phyloP scores from a whole-genome alignment of 805 yeast genomes.

The Wickerhamiella parazyma region DNA sequence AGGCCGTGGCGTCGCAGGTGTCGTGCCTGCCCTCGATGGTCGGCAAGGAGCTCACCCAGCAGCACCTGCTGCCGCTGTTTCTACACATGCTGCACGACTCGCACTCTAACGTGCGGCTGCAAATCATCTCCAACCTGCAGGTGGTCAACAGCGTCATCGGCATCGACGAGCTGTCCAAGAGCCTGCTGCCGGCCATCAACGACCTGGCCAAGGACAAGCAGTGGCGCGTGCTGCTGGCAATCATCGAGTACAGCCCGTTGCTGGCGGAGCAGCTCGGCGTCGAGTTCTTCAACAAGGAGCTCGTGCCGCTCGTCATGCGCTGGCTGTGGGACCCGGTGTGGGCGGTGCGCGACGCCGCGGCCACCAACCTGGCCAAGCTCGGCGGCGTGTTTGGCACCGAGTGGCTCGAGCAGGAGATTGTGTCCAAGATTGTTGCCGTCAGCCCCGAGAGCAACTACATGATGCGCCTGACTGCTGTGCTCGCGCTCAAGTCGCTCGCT shows the following conservation, averaged over 20 bases:
- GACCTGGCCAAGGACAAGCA: conserved; percentile 92
- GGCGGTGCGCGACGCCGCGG: conserved; percentile 95
- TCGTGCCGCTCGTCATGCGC: conserved; percentile 82
- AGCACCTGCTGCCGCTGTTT: conserved; percentile 72
- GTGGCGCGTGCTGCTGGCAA: conserved; percentile 96
- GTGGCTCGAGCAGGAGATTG: conserved; percentile 82
- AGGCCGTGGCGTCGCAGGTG: conserved; percentile 78
- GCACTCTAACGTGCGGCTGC: conserved; percentile 88
- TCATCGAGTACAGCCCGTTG: conserved; percentile 90
- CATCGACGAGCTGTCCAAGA: conserved; percentile 70
- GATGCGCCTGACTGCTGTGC: conserved; percentile 80
- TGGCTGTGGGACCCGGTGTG: conserved; percentile 98
- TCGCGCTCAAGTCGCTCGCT: conserved; percentile 71
- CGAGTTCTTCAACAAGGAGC: conserved; percentile 80
- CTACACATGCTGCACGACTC: conserved; percentile 92
- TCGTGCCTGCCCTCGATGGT: conserved; percentile 76
- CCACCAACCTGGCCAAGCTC: conserved; percentile 61
- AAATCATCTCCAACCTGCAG: conserved; percentile 83
- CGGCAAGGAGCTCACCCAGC: conserved; percentile 72
- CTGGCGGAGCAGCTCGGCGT: conserved; percentile 90
- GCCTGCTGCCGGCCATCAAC: conserved; percentile 86
- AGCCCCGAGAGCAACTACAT: conserved; percentile 57
- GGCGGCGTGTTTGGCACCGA: conserved; percentile 80
- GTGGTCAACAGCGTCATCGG: conserved; percentile 92
- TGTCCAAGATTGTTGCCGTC: conserved; percentile 54